phyloP scores from a whole-genome alignment of 2,329 filamentous ascomycete genomes.

The Coniochaeta sp. region DNA sequence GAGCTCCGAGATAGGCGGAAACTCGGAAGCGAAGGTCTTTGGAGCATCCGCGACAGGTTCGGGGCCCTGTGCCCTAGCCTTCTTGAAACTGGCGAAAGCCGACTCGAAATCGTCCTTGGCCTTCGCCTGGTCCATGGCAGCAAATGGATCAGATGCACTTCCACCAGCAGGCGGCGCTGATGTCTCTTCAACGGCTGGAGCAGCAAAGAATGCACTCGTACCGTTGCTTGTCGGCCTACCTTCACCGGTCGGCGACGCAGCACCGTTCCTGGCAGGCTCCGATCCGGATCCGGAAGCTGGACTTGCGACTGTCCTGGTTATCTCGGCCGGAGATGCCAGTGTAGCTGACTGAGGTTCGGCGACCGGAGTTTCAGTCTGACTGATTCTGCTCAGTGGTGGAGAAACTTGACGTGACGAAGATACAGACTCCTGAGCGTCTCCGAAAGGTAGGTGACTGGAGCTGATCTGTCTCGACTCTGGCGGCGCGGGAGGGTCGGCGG shows the following conservation, averaged over 20 bases:
- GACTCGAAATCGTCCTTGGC: constrained; percentile 79
- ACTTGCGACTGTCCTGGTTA: constrained; percentile 24
- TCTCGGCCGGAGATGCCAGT: constrained; percentile 27
- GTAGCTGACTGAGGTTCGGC: constrained; percentile 14
- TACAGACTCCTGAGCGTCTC: constrained; percentile 54
- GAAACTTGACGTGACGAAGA: constrained; percentile 74
- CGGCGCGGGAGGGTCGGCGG: constrained; percentile 53
- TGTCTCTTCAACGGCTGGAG: constrained; percentile 9
- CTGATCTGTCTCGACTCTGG: constrained; percentile 71
- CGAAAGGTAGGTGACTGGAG: constrained; percentile 68
- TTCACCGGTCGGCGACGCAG: constrained; percentile 8
- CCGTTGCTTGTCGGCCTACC: constrained; percentile 20
- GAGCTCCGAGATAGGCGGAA: constrained; percentile 87
- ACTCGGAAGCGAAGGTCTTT: constrained; percentile 55
- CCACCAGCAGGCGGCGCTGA: constrained; percentile 9
- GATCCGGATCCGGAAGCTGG: constrained; percentile 19
- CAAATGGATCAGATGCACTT: constrained; percentile 40
- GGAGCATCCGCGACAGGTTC: constrained; percentile 27
- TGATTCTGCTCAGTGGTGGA: constrained; percentile 60
- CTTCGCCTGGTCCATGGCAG: constrained; percentile 44
- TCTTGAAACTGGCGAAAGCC: constrained; percentile 70
- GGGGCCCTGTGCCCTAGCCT: constrained; percentile 32
- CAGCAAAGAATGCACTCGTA: constrained; percentile 8
- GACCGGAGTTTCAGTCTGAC: constrained; percentile 34
- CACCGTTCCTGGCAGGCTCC: constrained; percentile 10